Evolutionary conservation across 2,329 filamentous ascomycete species (phyloP).

Genomic region (Fusarium phyllophilum): DNA sequence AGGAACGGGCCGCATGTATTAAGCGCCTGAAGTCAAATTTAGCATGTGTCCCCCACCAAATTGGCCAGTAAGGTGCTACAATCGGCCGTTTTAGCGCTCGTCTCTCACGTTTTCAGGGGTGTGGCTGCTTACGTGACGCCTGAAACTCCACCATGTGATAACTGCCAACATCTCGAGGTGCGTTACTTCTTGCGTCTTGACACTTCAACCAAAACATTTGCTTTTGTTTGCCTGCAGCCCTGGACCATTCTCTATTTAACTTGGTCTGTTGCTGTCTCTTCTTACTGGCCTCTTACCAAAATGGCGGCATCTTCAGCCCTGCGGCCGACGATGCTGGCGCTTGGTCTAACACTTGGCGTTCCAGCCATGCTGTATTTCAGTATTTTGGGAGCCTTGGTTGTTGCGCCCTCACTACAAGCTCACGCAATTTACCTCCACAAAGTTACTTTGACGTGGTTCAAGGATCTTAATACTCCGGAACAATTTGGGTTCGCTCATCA

Average conservation of each 20-base stretch:
- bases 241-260: neutral
- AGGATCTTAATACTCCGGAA: constrained; percentile 69
- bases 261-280: neutral
- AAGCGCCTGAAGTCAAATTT: neutral
- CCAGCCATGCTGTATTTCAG: constrained; percentile 30
- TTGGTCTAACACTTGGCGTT: constrained; percentile 26
- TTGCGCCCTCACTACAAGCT: constrained; percentile 30
- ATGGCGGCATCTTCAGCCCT: constrained; percentile 10
- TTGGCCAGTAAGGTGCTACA: neutral
- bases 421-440: constrained; percentile 60
- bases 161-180: neutral
- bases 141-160: neutral
- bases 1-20: neutral
- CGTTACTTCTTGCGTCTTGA: neutral
- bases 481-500: constrained; percentile 75
- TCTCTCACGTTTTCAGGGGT: neutral
- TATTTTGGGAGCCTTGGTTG: constrained; percentile 22
- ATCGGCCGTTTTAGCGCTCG: neutral
- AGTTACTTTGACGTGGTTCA: constrained; percentile 60
- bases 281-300: neutral
- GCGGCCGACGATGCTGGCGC: constrained; percentile 22
- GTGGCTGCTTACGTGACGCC: neutral
- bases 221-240: neutral
- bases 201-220: neutral
- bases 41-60: neutral